Evolutionary conservation across 768 basidiomycete genomes (phyloP).

Genomic region (Sporobolomyces pararoseus): DNA sequence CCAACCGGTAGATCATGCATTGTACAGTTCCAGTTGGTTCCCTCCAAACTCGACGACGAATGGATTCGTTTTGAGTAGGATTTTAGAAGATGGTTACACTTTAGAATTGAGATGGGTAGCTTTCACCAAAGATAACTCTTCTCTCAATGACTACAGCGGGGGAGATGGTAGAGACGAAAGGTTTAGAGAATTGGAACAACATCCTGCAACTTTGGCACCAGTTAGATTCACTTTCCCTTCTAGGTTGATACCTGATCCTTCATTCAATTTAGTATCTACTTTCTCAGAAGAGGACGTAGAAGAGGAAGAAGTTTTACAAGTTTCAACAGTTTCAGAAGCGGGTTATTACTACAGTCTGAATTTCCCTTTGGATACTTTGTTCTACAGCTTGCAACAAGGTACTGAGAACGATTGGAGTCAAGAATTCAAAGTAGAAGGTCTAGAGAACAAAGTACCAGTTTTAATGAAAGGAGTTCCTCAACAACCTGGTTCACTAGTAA

Average conservation of each 20-base stretch:
- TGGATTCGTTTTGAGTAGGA: conserved; percentile 60
- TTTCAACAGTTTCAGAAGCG: conserved; percentile 64
- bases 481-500: conserved; percentile 19
- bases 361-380: conserved; percentile 57
- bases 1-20: conserved; percentile 66
- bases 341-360: conserved; percentile 72
- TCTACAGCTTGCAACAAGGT: conserved; percentile 27
- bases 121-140: no score
- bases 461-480: conserved; percentile 24
- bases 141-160: no score
- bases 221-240: conserved; percentile 58
- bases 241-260: conserved; percentile 19
- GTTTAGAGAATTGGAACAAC: neutral
- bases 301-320: conserved; percentile 53
- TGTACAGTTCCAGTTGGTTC: conserved; percentile 60
- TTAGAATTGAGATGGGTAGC: conserved; percentile 69
- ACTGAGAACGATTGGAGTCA: conserved; percentile 61
- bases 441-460: conserved; percentile 35
- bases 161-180: neutral
- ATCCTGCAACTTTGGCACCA: conserved; percentile 55
- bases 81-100: conserved; percentile 68
- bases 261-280: conserved; percentile 7
- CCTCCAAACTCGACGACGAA: conserved; percentile 51
- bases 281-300: neutral
- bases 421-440: conserved; percentile 54